Conservation (phyloP, 176 grass and related monocot species). For the Typha latifolia region DNA sequence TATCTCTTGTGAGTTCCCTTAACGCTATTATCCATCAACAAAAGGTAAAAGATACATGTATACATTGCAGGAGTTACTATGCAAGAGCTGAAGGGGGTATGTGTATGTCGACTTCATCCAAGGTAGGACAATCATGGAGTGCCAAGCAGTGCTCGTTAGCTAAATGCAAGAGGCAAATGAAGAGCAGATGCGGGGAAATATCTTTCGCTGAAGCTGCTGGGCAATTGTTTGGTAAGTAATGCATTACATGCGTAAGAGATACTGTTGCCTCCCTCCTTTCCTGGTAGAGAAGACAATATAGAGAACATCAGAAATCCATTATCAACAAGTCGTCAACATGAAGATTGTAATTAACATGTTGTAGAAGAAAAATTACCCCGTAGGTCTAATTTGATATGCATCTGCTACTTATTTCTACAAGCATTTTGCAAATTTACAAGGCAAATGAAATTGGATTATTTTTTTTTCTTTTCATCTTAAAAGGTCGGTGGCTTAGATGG, state of each 20-base stretch:
- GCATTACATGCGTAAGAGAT: slow-evolving; percentile 44
- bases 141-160: slow-evolving; percentile 72
- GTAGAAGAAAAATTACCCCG: too few relatives aligned
- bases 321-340: background rate
- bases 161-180: slow-evolving; percentile 92
- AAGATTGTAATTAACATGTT: too few relatives aligned
- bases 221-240: slow-evolving; percentile 50
- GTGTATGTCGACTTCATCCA: slow-evolving; percentile 88
- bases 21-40: background rate
- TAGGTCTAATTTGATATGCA: too few relatives aligned
- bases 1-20: background rate
- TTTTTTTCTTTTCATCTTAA: too few relatives aligned
- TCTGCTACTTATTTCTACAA: too few relatives aligned
- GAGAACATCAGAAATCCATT: background rate
- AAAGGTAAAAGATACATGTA: slow-evolving; percentile 1
- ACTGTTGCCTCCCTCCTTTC: slow-evolving; percentile 27
- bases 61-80: slow-evolving; percentile 17
- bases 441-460: too few relatives aligned
- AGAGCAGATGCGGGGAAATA: slow-evolving; percentile 77
- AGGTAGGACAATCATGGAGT: slow-evolving; percentile 36
- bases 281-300: slow-evolving; percentile 19
- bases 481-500: too few relatives aligned
- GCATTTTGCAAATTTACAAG: too few relatives aligned
- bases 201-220: slow-evolving; percentile 34
- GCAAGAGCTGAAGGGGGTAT: slow-evolving; percentile 32